Conservation (phyloP, 1,284 basidiomycete genomes). For the Ceratobasidium sp. region DNA sequence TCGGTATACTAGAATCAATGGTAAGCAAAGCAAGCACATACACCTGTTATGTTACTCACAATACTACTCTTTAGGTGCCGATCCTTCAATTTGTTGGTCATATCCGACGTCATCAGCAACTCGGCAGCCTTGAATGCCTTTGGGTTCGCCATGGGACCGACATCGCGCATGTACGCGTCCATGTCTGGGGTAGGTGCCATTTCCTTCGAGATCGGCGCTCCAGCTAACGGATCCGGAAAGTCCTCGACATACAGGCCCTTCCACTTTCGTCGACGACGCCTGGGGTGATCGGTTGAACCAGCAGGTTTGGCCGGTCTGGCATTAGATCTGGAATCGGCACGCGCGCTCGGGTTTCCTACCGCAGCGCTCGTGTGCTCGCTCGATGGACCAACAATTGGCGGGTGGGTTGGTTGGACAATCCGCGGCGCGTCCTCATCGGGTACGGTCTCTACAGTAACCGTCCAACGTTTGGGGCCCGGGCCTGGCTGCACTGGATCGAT, state of each 20-base stretch:
- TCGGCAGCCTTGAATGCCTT: neutral
- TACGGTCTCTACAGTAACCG: neutral
- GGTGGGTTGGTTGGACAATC: neutral
- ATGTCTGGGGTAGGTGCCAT: too few relatives aligned
- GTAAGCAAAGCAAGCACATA: neutral
- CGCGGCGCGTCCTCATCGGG: neutral
- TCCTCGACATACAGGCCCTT: neutral
- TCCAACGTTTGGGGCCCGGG: neutral
- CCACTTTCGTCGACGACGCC: too few relatives aligned
- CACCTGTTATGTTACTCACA: neutral
- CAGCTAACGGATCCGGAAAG: neutral
- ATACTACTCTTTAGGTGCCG: neutral
- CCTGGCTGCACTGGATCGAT: too few relatives aligned
- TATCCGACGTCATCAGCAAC: constrained; percentile 1
- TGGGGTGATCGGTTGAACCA: too few relatives aligned
- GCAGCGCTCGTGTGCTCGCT: neutral
- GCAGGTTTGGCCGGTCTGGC: too few relatives aligned
- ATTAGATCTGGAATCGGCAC: neutral
- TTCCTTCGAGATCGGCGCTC: neutral
- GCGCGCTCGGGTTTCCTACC: neutral
- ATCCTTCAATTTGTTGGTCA: neutral
- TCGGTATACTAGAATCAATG: neutral
- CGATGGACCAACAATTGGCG: neutral
- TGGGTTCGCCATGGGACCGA: neutral
- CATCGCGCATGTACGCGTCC: neutral